Evolutionary conservation across 1,284 basidiomycete species (phyloP).

Genomic region (Puccinia novopanici): DNA sequence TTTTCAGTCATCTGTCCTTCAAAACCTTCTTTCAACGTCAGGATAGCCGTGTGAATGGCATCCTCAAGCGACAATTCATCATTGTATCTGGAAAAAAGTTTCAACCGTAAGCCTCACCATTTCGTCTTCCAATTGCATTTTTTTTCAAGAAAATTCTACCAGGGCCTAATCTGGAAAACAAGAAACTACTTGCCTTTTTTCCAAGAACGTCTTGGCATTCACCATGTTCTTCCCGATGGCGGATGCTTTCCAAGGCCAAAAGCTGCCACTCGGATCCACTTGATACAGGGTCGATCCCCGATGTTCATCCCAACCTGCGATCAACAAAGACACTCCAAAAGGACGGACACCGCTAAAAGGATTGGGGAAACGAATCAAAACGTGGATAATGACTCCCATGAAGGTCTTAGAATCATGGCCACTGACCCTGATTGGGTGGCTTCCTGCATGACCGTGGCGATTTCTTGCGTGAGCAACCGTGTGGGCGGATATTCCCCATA

Average conservation of each 20-base stretch:
- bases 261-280: constrained; percentile 97
- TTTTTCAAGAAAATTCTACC: neutral
- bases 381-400: neutral
- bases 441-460: constrained; percentile 97
- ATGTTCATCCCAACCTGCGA: constrained; percentile 91
- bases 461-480: constrained; percentile 91
- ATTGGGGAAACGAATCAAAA: neutral
- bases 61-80: constrained; percentile 99
- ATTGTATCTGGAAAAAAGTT: constrained; percentile 72
- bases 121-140: neutral
- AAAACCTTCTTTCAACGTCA: constrained; percentile 97
- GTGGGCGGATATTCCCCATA: constrained; percentile 99
- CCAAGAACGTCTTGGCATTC: constrained; percentile 97
- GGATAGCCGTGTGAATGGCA: constrained; percentile 96
- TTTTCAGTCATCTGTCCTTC: constrained; percentile 99
- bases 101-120: neutral
- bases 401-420: too few relatives aligned
- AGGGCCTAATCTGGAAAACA: neutral
- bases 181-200: constrained; percentile 65
- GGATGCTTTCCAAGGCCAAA: constrained; percentile 99
- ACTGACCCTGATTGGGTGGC: constrained; percentile 95
- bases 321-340: constrained; percentile 92
- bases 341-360: constrained; percentile 84
- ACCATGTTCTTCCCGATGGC: constrained; percentile 99
- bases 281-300: constrained; percentile 93